Evolutionary conservation across 1,139 yeast genomes (phyloP).

Genomic region (Magnusiomyces sp.): DNA sequence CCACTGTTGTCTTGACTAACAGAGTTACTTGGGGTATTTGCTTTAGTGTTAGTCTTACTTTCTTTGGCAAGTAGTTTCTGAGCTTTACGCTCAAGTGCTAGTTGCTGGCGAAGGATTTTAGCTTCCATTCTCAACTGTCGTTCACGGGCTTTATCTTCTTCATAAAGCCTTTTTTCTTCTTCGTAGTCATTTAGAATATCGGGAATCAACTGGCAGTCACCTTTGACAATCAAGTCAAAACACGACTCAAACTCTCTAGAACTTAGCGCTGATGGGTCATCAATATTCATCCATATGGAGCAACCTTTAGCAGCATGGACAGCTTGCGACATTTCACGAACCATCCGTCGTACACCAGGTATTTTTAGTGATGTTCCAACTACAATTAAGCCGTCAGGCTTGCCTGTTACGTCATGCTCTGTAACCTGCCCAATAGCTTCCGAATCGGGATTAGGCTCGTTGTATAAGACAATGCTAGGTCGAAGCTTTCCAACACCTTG

Average conservation of each 20-base stretch:
- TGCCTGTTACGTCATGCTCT: slow-evolving; percentile 51
- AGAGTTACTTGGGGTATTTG: too few species aligned
- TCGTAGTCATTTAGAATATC: slow-evolving; percentile 30
- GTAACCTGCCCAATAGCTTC: slow-evolving; percentile 72
- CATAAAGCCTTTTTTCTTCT: slow-evolving; percentile 17
- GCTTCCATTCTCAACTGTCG: slow-evolving; percentile 11
- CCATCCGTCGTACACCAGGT: slow-evolving; percentile 75
- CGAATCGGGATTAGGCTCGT: slow-evolving; percentile 82
- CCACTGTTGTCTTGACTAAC: too few species aligned
- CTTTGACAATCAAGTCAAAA: slow-evolving; percentile 47
- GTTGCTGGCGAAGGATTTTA: slow-evolving; percentile 10
- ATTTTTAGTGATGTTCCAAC: slow-evolving; percentile 84
- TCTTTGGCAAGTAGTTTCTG: not conserved
- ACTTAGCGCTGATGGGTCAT: slow-evolving; percentile 37
- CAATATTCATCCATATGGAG: slow-evolving; percentile 50
- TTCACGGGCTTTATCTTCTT: slow-evolving; percentile 12
- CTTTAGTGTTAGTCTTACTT: not conserved
- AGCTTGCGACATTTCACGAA: slow-evolving; percentile 57
- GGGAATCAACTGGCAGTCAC: slow-evolving; percentile 51
- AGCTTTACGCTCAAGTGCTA: slow-evolving; percentile 9
- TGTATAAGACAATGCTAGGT: slow-evolving; percentile 77
- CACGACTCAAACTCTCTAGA: slow-evolving; percentile 42
- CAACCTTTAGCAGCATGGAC: slow-evolving; percentile 54
- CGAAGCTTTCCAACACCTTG: slow-evolving; percentile 71
- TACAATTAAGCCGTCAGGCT: slow-evolving; percentile 69